phyloP scores from a whole-genome alignment of 208 protist species.

The Acanthamoeba castellanii region DNA sequence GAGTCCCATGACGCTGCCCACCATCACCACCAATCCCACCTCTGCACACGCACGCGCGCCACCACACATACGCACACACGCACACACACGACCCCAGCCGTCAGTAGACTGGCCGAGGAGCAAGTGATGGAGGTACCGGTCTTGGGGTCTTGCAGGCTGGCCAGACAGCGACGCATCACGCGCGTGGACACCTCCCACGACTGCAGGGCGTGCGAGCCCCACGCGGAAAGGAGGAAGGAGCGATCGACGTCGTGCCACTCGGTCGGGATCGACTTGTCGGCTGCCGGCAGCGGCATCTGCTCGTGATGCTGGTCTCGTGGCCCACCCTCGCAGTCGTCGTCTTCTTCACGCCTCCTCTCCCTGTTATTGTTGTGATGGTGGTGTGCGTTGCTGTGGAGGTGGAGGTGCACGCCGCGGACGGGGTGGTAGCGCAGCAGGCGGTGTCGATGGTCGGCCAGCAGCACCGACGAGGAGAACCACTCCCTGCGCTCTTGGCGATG shows the following conservation, averaged over 20 bases:
- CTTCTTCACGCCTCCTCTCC: background rate
- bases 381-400: background rate
- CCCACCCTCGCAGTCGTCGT: background rate
- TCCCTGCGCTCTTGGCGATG: background rate
- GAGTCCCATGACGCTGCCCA: constrained; percentile 19
- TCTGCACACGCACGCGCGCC: background rate
- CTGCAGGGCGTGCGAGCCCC: background rate
- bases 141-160: constrained; percentile 32
- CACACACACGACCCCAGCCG: background rate
- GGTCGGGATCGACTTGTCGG: background rate
- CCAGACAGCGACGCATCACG: constrained; percentile 3
- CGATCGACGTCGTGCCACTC: background rate
- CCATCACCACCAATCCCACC: background rate
- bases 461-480: background rate
- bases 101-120: background rate
- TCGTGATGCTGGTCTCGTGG: background rate
- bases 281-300: background rate
- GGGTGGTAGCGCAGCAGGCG: constrained; percentile 3
- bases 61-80: background rate
- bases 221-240: background rate
- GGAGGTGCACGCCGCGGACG: background rate
- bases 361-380: too few species aligned
- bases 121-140: background rate
- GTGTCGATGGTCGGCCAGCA: constrained; percentile 5
- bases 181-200: constrained; percentile 32